A percentile compares a stretch with the other conserved stretches of the same genome.
These are phyloP conservation scores for Candida glaebosa DNA, from an alignment of 805 yeast genomes.

Conservation along the genomic window DNA sequence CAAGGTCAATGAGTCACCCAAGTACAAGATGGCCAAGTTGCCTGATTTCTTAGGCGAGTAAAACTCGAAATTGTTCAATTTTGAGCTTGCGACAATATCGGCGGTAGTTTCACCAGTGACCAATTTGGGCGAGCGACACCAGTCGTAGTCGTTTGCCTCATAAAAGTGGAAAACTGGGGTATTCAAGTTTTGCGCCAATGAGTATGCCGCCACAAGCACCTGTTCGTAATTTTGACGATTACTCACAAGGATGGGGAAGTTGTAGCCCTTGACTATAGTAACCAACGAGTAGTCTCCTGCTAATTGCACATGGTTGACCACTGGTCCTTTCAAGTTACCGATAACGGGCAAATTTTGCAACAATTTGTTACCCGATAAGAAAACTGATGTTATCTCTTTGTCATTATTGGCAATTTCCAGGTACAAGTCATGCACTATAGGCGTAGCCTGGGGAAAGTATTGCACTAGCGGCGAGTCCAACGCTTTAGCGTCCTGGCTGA, in stretches of 20 bases:
- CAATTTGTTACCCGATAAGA: conserved; percentile 51
- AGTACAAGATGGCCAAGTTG: conserved; percentile 51
- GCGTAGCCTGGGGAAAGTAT: conserved; percentile 14
- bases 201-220: conserved; percentile 52
- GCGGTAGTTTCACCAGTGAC: conserved; percentile 11
- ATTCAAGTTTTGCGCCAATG: conserved; percentile 45
- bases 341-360: conserved; percentile 61
- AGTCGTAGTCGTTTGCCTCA: conserved; percentile 21
- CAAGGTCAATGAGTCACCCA: conserved; percentile 52
- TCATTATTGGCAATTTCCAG: conserved; percentile 12
- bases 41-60: conserved; percentile 56
- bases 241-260: conserved; percentile 65
- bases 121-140: neutral
- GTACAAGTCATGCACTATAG: conserved; percentile 52
- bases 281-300: conserved; percentile 64
- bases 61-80: conserved; percentile 53
- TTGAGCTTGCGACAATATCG: conserved; percentile 19
- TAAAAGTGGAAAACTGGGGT: conserved; percentile 74
- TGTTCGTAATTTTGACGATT: conserved; percentile 45
- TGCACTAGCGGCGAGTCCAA: conserved; percentile 30
- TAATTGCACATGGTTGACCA: conserved; percentile 62
- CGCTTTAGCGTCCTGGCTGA: conserved; percentile 47
- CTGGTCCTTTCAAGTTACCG: conserved; percentile 33
- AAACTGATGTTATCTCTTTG: conserved; percentile 39
- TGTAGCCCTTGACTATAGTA: conserved; percentile 70